phyloP scores from a whole-genome alignment of 805 yeast genomes.

The Cyberlindnera americana region DNA sequence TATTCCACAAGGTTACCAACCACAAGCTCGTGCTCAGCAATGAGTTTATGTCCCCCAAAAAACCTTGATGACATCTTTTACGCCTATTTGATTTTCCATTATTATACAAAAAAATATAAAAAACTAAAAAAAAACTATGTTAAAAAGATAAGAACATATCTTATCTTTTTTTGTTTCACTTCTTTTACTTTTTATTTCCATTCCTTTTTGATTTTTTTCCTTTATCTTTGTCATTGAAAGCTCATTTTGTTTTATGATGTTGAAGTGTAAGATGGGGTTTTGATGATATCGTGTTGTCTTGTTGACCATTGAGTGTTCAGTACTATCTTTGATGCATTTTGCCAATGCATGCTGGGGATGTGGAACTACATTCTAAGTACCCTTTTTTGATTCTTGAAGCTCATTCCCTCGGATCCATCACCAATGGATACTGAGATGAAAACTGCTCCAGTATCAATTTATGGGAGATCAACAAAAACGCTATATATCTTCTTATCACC shows the following conservation, averaged over 20 bases:
- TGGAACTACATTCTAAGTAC: conserved; percentile 2
- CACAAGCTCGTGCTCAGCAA: conserved; percentile 15
- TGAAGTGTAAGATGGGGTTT: not conserved
- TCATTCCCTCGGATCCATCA: too few relatives aligned
- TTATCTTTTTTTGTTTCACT: not conserved
- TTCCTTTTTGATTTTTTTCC: not conserved
- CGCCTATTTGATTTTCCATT: conserved; percentile 4
- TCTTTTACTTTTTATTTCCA: not conserved
- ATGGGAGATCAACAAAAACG: too few relatives aligned
- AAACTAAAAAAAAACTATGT: conserved; percentile 2
- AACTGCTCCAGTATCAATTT: too few relatives aligned
- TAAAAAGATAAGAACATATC: too few relatives aligned
- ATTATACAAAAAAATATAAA: not conserved
- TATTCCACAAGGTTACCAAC: conserved; percentile 12
- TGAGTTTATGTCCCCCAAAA: too few relatives aligned
- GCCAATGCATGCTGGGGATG: conserved; percentile 7
- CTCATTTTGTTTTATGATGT: not conserved
- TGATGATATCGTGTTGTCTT: not conserved
- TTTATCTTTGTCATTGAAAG: not conserved
- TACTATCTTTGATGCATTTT: conserved; percentile 6
- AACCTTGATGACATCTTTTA: too few relatives aligned
- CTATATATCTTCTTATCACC: not conserved
- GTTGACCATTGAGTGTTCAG: not conserved
- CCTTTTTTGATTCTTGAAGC: too few relatives aligned
- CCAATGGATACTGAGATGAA: too few relatives aligned